Conservation (phyloP, 768 basidiomycete genomes). For the Mycena galopus region DNA sequence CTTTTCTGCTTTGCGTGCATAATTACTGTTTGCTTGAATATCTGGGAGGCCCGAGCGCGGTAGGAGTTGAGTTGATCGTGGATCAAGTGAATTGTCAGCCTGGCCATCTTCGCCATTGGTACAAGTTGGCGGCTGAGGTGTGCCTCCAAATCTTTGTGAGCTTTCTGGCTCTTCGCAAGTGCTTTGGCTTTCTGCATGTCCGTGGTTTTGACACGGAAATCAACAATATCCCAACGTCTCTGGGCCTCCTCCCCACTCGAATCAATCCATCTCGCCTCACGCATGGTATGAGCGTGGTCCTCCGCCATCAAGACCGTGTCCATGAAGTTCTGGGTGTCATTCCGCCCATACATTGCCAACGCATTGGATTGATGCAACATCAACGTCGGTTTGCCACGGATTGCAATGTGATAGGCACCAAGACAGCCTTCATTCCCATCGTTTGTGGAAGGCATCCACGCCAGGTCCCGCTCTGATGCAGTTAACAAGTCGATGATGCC, state of each 20-base stretch:
- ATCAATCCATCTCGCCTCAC: neutral
- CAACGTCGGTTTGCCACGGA: slow-evolving; percentile 36
- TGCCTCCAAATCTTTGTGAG: no score
- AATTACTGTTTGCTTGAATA: no score
- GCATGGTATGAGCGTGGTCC: slow-evolving; percentile 15
- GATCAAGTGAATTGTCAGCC: no score
- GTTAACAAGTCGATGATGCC: slow-evolving; percentile 43
- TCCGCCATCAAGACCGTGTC: slow-evolving; percentile 15
- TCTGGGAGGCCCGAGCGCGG: no score
- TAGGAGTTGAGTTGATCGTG: no score
- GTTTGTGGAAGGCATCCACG: slow-evolving; percentile 48
- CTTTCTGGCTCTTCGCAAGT: neutral
- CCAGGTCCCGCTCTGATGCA: slow-evolving; percentile 33
- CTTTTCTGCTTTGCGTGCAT: no score
- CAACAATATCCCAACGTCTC: neutral
- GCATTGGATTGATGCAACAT: slow-evolving; percentile 42
- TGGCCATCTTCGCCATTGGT: no score
- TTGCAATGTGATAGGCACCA: slow-evolving; percentile 20
- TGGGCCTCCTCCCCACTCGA: neutral
- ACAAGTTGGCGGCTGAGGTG: no score
- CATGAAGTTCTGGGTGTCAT: slow-evolving; percentile 44
- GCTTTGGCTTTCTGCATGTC: slow-evolving; percentile 17
- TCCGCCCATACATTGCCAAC: slow-evolving; percentile 39
- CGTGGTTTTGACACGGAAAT: slow-evolving; percentile 7
- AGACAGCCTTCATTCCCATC: slow-evolving; percentile 20